phyloP scores from a whole-genome alignment of 495 filamentous ascomycete species.

The Aspergillus carlsbadensis region DNA sequence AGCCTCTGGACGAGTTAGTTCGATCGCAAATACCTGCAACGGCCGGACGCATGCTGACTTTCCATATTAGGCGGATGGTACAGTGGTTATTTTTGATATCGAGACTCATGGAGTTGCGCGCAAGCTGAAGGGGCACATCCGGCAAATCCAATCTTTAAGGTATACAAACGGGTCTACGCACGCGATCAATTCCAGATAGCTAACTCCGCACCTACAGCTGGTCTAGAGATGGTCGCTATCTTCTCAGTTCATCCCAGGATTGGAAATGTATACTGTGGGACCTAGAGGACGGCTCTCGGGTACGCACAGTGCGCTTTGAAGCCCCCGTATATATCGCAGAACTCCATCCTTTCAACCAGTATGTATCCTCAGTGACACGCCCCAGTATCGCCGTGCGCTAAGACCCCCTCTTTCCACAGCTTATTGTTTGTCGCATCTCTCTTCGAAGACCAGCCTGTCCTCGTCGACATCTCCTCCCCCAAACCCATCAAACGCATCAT shows the following conservation, averaged over 20 bases:
- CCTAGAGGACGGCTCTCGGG: constrained; percentile 66
- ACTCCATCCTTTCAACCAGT: constrained; percentile 90
- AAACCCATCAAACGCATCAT: constrained; percentile 70
- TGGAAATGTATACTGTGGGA: constrained; percentile 98
- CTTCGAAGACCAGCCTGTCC: constrained; percentile 86
- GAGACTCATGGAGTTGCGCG: constrained; percentile 94
- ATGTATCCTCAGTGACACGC: constrained; percentile 26
- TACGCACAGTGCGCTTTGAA: constrained; percentile 77
- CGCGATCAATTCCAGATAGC: neutral
- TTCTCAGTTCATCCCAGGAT: constrained; percentile 92
- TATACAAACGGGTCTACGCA: constrained; percentile 13
- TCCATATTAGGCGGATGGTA: constrained; percentile 68
- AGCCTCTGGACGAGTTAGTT: constrained; percentile 77
- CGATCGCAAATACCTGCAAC: constrained; percentile 12
- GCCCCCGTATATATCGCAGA: constrained; percentile 95
- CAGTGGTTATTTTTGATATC: constrained; percentile 92
- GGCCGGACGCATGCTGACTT: neutral
- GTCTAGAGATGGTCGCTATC: constrained; percentile 86
- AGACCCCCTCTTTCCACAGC: constrained; percentile 39
- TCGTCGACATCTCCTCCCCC: constrained; percentile 73
- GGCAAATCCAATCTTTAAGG: constrained; percentile 83
- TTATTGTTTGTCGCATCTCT: constrained; percentile 81
- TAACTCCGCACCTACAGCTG: constrained; percentile 58
- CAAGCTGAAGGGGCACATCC: constrained; percentile 87
- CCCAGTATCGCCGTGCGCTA: neutral